Conservation (phyloP, 306 rosid genomes). For the Vigna mungo region DNA sequence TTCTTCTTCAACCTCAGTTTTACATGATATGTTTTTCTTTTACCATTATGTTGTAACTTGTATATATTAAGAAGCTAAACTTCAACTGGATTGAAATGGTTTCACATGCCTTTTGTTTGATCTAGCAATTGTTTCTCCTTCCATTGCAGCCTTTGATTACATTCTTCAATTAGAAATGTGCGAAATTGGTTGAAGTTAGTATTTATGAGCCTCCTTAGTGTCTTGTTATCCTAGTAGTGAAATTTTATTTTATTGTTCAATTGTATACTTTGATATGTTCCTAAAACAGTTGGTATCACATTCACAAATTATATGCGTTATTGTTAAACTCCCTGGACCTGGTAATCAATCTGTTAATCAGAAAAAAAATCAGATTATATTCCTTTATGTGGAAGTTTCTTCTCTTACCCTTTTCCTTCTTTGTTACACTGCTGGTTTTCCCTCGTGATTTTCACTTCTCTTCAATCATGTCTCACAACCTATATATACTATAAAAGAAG, state of each 20-base stretch:
- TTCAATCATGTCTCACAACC: too few relatives aligned
- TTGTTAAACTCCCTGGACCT: background rate
- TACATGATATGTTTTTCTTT: background rate
- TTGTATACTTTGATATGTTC: background rate
- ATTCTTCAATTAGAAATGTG: background rate
- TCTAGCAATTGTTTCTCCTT: slow-evolving; percentile 5
- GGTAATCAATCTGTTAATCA: background rate
- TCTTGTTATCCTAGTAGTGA: background rate
- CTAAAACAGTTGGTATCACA: background rate
- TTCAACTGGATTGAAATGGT: background rate
- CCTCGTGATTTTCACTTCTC: background rate
- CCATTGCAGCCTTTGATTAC: slow-evolving; percentile 8
- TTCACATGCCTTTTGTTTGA: slow-evolving; percentile 3
- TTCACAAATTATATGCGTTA: background rate
- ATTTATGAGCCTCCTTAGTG: slow-evolving; percentile 15
- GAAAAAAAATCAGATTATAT: background rate
- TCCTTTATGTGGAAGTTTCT: background rate
- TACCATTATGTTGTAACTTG: background rate
- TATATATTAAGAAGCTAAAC: background rate
- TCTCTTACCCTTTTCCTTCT: background rate
- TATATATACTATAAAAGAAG: background rate
- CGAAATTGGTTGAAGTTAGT: background rate
- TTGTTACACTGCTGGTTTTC: background rate
- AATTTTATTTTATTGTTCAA: background rate
- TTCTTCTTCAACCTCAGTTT: slow-evolving; percentile 39